Conservation (phyloP, 805 yeast genomes). For the Komagataella kurtzmanii region DNA sequence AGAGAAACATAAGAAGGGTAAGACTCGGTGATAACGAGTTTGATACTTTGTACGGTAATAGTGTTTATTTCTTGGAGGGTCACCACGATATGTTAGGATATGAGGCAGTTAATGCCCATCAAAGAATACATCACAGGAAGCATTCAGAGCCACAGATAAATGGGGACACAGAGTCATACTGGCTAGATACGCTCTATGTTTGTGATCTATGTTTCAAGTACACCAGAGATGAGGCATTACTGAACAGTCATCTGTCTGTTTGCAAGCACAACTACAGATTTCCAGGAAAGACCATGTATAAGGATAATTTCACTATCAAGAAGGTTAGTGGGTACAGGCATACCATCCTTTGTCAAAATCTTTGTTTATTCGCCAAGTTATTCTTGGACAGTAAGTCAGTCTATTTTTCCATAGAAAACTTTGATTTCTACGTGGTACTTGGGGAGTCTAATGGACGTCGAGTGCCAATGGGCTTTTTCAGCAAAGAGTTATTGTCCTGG, state of each 20-base stretch:
- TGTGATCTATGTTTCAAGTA: slow-evolving; percentile 85
- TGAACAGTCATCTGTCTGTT: slow-evolving; percentile 33
- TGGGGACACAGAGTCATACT: slow-evolving; percentile 15
- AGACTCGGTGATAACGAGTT: slow-evolving; percentile 56
- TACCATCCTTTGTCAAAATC: slow-evolving; percentile 62
- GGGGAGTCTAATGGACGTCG: slow-evolving; percentile 26
- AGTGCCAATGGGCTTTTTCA: slow-evolving; percentile 81
- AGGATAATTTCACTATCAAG: slow-evolving; percentile 38
- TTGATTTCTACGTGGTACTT: slow-evolving; percentile 67
- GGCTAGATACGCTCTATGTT: slow-evolving; percentile 54
- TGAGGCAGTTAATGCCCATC: slow-evolving; percentile 14
- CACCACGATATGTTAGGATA: slow-evolving; percentile 33
- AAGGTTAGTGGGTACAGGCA: slow-evolving; percentile 56
- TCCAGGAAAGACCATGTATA: slow-evolving; percentile 64
- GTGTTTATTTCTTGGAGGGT: slow-evolving; percentile 50
- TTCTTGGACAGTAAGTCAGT: slow-evolving; percentile 86
- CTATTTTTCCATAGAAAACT: slow-evolving; percentile 64
- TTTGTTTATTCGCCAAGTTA: slow-evolving; percentile 76
- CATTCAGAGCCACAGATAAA: slow-evolving; percentile 5
- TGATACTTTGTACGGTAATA: slow-evolving; percentile 81
- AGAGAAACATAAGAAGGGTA: slow-evolving; percentile 52
- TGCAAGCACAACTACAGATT: slow-evolving; percentile 23
- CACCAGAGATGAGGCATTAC: slow-evolving; percentile 29
- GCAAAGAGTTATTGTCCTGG: slow-evolving; percentile 72
- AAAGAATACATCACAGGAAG: slow-evolving; percentile 1